Conservation (phyloP, 306 rosid species). For the Astragalus membranaceus region DNA sequence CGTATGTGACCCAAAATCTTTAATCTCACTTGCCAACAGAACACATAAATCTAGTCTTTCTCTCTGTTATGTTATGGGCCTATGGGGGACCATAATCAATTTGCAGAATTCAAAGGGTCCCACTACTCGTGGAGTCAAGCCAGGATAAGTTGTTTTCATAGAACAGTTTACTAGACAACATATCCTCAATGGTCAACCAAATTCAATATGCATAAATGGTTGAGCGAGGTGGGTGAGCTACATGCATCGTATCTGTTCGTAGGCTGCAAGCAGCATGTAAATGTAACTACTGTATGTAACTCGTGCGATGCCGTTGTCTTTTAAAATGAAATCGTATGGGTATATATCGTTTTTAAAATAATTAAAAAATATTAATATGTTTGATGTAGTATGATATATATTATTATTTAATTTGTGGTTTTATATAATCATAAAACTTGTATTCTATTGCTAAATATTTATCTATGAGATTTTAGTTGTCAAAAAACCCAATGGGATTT, state of each 20-base stretch:
- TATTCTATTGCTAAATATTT: no score
- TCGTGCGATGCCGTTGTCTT: no score
- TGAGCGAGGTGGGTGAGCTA: constrained; percentile 26
- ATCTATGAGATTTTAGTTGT: no score
- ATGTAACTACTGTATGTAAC: background rate
- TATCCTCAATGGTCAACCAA: background rate
- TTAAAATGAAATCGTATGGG: no score
- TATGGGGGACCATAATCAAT: constrained; percentile 14
- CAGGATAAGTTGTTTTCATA: background rate
- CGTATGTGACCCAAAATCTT: background rate
- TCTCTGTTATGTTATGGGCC: background rate
- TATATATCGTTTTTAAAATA: no score
- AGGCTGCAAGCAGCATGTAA: background rate
- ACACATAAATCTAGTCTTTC: background rate
- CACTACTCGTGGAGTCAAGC: background rate
- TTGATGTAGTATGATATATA: no score
- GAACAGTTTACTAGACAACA: background rate
- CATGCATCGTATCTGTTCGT: background rate
- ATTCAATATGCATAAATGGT: background rate
- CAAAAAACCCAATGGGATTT: no score
- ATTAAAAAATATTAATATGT: no score
- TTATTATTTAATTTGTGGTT: no score
- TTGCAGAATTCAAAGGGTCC: constrained; percentile 1
- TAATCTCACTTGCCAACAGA: constrained; percentile 2
- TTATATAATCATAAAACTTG: no score